These are phyloP conservation scores for Achaetomium macrosporum DNA, from an alignment of 2,329 filamentous ascomycete genomes.

Conservation along the genomic window DNA sequence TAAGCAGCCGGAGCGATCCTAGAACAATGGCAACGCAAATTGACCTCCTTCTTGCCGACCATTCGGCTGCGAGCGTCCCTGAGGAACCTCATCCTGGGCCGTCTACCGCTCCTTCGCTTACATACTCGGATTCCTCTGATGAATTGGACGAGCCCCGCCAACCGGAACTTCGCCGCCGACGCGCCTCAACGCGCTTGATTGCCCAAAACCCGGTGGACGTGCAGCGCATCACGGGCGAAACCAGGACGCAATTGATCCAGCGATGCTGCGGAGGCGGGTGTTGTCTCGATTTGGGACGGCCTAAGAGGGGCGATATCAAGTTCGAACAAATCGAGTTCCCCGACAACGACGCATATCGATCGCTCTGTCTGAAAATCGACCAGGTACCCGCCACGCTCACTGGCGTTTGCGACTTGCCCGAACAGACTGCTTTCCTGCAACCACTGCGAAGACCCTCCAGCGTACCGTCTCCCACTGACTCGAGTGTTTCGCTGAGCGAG, in stretches of 20 bases:
- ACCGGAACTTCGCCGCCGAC: constrained; percentile 46
- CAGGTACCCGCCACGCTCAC: constrained; percentile 69
- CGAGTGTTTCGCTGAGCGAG: constrained; percentile 40
- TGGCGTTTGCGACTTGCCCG: constrained; percentile 64
- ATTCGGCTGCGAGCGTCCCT: constrained; percentile 38
- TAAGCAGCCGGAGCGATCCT: not conserved
- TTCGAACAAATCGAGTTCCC: constrained; percentile 55
- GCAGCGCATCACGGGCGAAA: constrained; percentile 58
- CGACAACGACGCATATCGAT: constrained; percentile 78
- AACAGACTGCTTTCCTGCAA: constrained; percentile 67
- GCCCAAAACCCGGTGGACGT: constrained; percentile 58
- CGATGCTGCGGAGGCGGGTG: constrained; percentile 61
- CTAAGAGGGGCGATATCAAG: constrained; percentile 40
- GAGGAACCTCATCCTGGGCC: constrained; percentile 38
- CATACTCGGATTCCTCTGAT: constrained; percentile 56
- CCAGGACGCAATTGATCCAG: constrained; percentile 54
- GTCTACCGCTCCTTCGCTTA: constrained; percentile 55
- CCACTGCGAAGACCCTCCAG: constrained; percentile 42
- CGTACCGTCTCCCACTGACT: constrained; percentile 43
- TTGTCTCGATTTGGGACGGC: constrained; percentile 45
- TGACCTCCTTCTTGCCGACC: constrained; percentile 37
- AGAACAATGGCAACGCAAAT: constrained; percentile 31
- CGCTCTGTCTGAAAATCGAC: constrained; percentile 69
- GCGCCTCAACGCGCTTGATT: constrained; percentile 64
- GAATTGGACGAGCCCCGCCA: constrained; percentile 45